Percentiles rank a stretch among this genome's conserved stretches.
Evolutionary conservation across 192 early-diverging fungal genomes (phyloP).

Genomic region (Coemansia sp.): DNA sequence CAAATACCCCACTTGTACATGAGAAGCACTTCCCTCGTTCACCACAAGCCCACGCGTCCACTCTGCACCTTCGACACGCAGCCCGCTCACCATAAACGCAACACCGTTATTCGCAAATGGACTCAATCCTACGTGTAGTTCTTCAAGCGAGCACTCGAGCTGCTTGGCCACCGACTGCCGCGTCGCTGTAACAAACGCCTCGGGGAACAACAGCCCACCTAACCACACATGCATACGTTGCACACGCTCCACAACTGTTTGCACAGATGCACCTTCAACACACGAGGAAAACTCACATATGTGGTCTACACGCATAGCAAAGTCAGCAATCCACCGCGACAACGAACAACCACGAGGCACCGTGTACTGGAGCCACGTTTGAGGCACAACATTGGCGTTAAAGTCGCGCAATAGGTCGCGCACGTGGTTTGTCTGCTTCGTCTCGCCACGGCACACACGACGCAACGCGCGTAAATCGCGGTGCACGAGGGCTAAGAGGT

Average conservation of each 20-base stretch:
- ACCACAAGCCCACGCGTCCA: constrained; percentile 30
- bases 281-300: constrained; percentile 53
- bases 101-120: no score
- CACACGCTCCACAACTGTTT: not conserved
- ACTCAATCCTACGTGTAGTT: constrained; percentile 61
- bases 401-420: constrained; percentile 70
- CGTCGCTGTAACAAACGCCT: constrained; percentile 90
- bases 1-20: constrained; percentile 32
- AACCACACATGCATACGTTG: constrained; percentile 67
- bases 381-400: constrained; percentile 69
- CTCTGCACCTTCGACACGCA: constrained; percentile 57
- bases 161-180: constrained; percentile 79
- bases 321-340: constrained; percentile 71
- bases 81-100: constrained; percentile 22
- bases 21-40: constrained; percentile 41
- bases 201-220: constrained; percentile 84
- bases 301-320: constrained; percentile 69
- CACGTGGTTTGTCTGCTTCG: constrained; percentile 86
- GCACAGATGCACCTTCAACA: not conserved
- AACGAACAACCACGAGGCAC: constrained; percentile 54
- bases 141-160: constrained; percentile 77
- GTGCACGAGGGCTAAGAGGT: constrained; percentile 63
- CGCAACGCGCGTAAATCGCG: constrained; percentile 67
- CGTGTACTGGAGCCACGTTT: constrained; percentile 58
- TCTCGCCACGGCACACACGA: constrained; percentile 70